Evolutionary conservation across 116 monocot genomes (phyloP).

Genomic region (Trichopus zeylanicus): DNA sequence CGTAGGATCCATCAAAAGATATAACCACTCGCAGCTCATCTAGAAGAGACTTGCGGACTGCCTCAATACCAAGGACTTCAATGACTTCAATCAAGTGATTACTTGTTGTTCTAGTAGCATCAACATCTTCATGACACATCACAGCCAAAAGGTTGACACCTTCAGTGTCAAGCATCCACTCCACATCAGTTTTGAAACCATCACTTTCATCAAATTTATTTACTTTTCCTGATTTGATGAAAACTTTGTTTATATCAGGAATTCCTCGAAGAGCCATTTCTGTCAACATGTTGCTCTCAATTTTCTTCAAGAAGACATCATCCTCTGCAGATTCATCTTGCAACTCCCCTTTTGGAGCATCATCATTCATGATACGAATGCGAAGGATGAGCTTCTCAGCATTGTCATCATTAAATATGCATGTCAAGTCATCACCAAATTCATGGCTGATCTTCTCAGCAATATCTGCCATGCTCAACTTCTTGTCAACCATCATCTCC

Average conservation of each 20-base stretch:
- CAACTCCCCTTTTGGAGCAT: conserved; percentile 91
- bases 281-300: conserved; percentile 97
- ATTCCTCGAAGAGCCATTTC: conserved; percentile 98
- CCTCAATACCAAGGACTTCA: conserved; percentile 97
- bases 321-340: conserved; percentile 98
- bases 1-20: conserved; percentile 98
- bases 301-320: conserved; percentile 96
- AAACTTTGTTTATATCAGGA: conserved; percentile 96
- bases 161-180: conserved; percentile 99
- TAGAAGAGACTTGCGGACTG: conserved; percentile 73
- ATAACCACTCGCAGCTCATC: conserved; percentile 92
- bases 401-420: conserved; percentile 99
- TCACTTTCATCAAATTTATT: conserved; percentile 76
- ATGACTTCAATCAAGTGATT: conserved; percentile 98
- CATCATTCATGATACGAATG: conserved; percentile 98
- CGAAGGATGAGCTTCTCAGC: conserved; percentile 96
- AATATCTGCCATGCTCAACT: conserved; percentile 97
- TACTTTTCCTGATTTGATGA: conserved; percentile 74
- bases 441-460: conserved; percentile 96
- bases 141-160: conserved; percentile 96
- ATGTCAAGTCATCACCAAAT: conserved; percentile 89
- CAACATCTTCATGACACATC: conserved; percentile 98
- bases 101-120: conserved; percentile 89
- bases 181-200: conserved; percentile 69
- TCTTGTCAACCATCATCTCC: conserved; percentile 99